Evolutionary conservation across 306 rosid genomes (phyloP).

Genomic region (Cicer cuneatum): DNA sequence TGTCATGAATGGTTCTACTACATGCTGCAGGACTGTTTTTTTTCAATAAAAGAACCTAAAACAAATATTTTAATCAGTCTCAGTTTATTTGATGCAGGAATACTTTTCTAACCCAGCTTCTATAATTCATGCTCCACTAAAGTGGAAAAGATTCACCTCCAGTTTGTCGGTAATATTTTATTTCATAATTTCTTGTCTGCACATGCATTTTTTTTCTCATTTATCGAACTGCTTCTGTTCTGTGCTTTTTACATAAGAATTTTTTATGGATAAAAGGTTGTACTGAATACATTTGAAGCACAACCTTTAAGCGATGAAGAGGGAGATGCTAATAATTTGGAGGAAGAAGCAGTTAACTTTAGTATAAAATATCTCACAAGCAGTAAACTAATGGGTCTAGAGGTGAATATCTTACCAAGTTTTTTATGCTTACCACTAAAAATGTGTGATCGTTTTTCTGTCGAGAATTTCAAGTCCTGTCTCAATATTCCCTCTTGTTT

Average conservation of each 20-base stretch:
- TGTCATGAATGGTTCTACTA: slow-evolving; percentile 9
- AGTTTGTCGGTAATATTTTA: slow-evolving; percentile 67
- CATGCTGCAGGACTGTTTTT: slow-evolving; percentile 11
- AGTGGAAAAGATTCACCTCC: slow-evolving; percentile 91
- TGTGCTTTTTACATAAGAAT: slow-evolving; percentile 27
- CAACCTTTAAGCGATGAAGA: slow-evolving; percentile 97
- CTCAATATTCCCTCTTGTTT: slow-evolving; percentile 26
- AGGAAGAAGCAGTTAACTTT: slow-evolving; percentile 85
- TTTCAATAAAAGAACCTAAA: slow-evolving; percentile 1
- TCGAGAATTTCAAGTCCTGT: slow-evolving; percentile 37
- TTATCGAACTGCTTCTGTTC: slow-evolving; percentile 20
- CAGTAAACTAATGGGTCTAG: slow-evolving; percentile 95
- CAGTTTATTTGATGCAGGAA: slow-evolving; percentile 65
- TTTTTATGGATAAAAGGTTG: slow-evolving; percentile 63
- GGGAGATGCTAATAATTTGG: slow-evolving; percentile 90
- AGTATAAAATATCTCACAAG: slow-evolving; percentile 98
- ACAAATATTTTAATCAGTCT: slow-evolving; percentile 26
- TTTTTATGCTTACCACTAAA: slow-evolving; percentile 32
- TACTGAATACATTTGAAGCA: slow-evolving; percentile 86
- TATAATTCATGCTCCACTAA: slow-evolving; percentile 61
- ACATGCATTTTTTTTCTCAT: neutral
- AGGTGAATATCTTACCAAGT: slow-evolving; percentile 58
- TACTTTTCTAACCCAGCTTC: slow-evolving; percentile 82
- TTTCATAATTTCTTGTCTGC: slow-evolving; percentile 26
- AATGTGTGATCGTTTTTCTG: slow-evolving; percentile 14